Percentiles rank a stretch among this genome's conserved stretches.
phyloP scores from a whole-genome alignment of 2,329 filamentous ascomycete species.

The Fusarium pseudonygamai region DNA sequence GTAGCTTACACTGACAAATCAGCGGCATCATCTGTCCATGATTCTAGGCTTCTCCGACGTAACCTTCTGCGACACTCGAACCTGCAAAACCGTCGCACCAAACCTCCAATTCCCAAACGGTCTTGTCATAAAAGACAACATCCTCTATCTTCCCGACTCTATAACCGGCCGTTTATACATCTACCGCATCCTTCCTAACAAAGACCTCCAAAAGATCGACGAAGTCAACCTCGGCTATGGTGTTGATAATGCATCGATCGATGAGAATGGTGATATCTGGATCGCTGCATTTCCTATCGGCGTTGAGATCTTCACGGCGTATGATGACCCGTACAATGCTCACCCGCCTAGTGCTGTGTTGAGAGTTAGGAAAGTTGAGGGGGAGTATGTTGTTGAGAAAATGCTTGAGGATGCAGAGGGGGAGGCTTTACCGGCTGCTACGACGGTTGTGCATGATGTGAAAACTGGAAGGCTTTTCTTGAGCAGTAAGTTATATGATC shows the following conservation, averaged over 20 bases:
- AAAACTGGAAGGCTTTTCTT: constrained; percentile 38
- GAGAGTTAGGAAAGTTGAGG: constrained; percentile 1
- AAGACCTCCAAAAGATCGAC: constrained; percentile 16
- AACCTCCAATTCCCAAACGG: constrained; percentile 47
- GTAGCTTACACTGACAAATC: not conserved
- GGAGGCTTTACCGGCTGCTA: constrained; percentile 29
- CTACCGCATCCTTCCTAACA: constrained; percentile 5
- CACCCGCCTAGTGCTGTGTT: constrained; percentile 15
- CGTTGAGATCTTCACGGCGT: constrained; percentile 14
- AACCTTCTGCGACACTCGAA: constrained; percentile 37
- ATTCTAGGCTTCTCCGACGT: constrained; percentile 43
- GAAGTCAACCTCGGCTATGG: constrained; percentile 13
- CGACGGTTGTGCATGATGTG: constrained; percentile 38
- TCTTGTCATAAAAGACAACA: constrained; percentile 38
- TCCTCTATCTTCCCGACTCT: constrained; percentile 46
- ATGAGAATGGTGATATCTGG: constrained; percentile 36
- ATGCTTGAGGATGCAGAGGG: constrained; percentile 34
- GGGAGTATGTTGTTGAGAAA: constrained; percentile 32
- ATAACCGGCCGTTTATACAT: constrained; percentile 32
- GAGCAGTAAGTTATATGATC: constrained; percentile 24
- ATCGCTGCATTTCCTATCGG: constrained; percentile 27
- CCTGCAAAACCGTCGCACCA: constrained; percentile 31
- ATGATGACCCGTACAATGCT: constrained; percentile 23
- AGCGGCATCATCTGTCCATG: constrained; percentile 31
- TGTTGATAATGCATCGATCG: constrained; percentile 37